Conservation (phyloP, 768 basidiomycete genomes). For the Cystobasidium onofrii region DNA sequence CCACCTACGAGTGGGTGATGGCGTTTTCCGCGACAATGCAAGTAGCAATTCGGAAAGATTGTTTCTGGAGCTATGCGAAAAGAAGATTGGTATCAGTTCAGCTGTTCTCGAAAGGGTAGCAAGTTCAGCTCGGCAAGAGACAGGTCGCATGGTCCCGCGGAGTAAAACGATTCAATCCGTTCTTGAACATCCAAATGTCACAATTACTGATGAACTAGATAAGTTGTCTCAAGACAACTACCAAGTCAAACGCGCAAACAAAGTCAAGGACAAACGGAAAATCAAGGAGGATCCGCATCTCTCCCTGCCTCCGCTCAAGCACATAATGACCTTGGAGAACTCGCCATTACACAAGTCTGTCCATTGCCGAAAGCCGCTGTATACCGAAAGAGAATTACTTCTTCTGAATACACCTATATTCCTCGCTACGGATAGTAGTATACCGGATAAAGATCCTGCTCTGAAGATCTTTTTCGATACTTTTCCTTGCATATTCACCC, state of each 20-base stretch:
- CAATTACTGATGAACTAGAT: not conserved
- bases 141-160: not conserved
- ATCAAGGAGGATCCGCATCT: slow-evolving; percentile 30
- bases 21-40: slow-evolving; percentile 52
- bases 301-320: slow-evolving; percentile 37
- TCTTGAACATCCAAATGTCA: not conserved
- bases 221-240: not conserved
- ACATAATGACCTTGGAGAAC: slow-evolving; percentile 42
- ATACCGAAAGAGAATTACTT: slow-evolving; percentile 45
- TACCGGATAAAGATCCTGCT: slow-evolving; percentile 48
- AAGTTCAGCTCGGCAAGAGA: not conserved
- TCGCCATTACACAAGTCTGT: slow-evolving; percentile 42
- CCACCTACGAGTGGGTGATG: slow-evolving; percentile 65
- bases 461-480: slow-evolving; percentile 51
- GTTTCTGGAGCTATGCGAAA: slow-evolving; percentile 57
- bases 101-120: slow-evolving; percentile 44
- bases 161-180: not conserved
- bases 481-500: slow-evolving; percentile 61
- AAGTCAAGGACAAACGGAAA: not conserved
- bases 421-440: slow-evolving; percentile 57
- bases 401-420: slow-evolving; percentile 57
- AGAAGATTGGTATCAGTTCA: slow-evolving; percentile 49
- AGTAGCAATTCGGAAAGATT: slow-evolving; percentile 49
- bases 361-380: slow-evolving; percentile 49
- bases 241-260: not conserved